A percentile compares a stretch with the other conserved stretches of the same genome.
Evolutionary conservation across 768 basidiomycete species (phyloP).

Genomic region (Boletus rex-veris): DNA sequence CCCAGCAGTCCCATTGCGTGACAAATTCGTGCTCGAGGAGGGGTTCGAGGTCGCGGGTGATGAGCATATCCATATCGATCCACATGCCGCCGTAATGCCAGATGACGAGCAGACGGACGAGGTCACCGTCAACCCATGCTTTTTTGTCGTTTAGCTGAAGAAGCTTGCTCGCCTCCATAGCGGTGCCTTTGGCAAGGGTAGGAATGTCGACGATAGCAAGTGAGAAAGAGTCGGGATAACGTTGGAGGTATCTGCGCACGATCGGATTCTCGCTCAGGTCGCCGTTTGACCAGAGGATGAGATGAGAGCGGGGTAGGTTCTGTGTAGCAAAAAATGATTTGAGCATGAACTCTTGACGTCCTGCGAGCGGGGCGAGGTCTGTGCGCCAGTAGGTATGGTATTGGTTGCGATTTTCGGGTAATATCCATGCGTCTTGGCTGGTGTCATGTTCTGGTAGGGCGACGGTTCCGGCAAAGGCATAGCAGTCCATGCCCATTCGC

Average conservation of each 20-base stretch:
- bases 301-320: slow-evolving; percentile 54
- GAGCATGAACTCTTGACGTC: slow-evolving; percentile 85
- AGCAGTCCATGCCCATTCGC: slow-evolving; percentile 84
- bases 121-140: slow-evolving; percentile 95
- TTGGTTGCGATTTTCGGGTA: slow-evolving; percentile 48
- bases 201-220: slow-evolving; percentile 66
- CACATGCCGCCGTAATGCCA: slow-evolving; percentile 92
- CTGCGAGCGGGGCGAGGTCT: slow-evolving; percentile 75
- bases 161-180: slow-evolving; percentile 59
- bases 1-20: slow-evolving; percentile 98
- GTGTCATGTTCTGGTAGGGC: slow-evolving; percentile 24
- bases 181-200: slow-evolving; percentile 69
- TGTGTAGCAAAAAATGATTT: slow-evolving; percentile 95
- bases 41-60: slow-evolving; percentile 83
- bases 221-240: slow-evolving; percentile 69
- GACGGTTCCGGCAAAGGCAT: slow-evolving; percentile 85
- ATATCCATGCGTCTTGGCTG: slow-evolving; percentile 15
- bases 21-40: slow-evolving; percentile 93
- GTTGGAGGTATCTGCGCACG: slow-evolving; percentile 54
- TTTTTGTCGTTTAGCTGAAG: slow-evolving; percentile 64
- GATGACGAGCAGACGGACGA: slow-evolving; percentile 80
- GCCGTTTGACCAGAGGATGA: slow-evolving; percentile 93
- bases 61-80: slow-evolving; percentile 95
- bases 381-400: slow-evolving; percentile 95
- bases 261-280: slow-evolving; percentile 56